Evolutionary conservation across 1,139 yeast species (phyloP).

Genomic region (Groenewaldozyma auringiensis): DNA sequence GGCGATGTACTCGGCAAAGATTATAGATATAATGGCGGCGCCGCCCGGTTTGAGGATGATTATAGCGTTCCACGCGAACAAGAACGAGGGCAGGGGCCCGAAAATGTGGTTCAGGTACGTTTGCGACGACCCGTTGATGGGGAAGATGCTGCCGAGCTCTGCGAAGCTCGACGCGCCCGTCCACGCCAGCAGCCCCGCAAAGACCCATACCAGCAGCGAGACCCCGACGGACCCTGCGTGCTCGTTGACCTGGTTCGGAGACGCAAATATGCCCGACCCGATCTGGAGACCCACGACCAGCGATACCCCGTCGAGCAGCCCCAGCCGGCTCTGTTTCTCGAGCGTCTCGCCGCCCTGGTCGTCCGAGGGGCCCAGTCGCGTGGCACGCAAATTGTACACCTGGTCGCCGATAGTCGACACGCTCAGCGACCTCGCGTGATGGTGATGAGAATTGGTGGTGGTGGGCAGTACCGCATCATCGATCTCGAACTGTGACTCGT

Average conservation of each 20-base stretch:
- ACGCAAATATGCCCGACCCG: conserved; percentile 39
- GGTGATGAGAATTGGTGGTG: background rate
- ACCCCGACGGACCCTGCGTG: conserved; percentile 36
- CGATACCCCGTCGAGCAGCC: conserved; percentile 33
- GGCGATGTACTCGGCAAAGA: conserved; percentile 35
- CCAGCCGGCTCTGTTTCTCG: conserved; percentile 31
- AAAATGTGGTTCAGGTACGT: conserved; percentile 35
- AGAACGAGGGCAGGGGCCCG: conserved; percentile 34
- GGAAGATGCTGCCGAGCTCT: conserved; percentile 36
- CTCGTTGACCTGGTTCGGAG: conserved; percentile 34
- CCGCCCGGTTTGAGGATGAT: conserved; percentile 36
- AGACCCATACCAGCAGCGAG: conserved; percentile 33
- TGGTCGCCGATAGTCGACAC: conserved; percentile 27
- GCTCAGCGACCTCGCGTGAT: conserved; percentile 19
- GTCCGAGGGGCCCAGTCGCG: conserved; percentile 17
- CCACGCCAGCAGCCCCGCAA: conserved; percentile 38
- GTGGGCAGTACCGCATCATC: background rate
- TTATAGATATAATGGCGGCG: conserved; percentile 36
- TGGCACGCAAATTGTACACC: conserved; percentile 26
- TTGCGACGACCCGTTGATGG: conserved; percentile 37
- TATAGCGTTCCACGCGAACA: conserved; percentile 37
- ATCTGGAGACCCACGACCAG: conserved; percentile 38
- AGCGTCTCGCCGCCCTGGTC: conserved; percentile 19
- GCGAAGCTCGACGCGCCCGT: conserved; percentile 40
- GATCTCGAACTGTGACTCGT: background rate